A percentile compares a stretch with the other conserved stretches of the same genome.
phyloP scores from a whole-genome alignment of 2,329 filamentous ascomycete species.

The Epichloe sibirici region DNA sequence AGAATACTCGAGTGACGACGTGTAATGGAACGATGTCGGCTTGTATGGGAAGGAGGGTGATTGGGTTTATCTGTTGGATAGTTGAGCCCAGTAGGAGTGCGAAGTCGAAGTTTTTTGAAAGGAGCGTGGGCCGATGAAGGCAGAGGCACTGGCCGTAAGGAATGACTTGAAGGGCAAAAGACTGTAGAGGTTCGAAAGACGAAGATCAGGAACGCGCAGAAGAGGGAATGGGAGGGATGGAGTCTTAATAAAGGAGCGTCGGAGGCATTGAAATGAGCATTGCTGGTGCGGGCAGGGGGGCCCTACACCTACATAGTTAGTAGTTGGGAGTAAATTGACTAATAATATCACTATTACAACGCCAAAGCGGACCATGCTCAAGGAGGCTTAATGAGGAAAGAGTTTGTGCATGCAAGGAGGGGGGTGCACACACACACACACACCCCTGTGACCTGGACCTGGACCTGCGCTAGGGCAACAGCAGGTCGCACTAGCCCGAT shows the following conservation, averaged over 20 bases:
- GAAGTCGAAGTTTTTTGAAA: neutral
- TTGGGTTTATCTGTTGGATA: neutral
- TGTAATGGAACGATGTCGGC: neutral
- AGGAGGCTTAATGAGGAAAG: neutral
- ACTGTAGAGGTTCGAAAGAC: conserved; percentile 4
- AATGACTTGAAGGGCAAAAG: conserved; percentile 13
- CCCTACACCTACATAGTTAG: neutral
- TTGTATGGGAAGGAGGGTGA: conserved; percentile 6
- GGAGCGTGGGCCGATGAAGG: conserved; percentile 9
- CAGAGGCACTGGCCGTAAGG: conserved; percentile 7
- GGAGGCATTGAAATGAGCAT: conserved; percentile 4
- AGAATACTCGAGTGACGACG: conserved; percentile 7
- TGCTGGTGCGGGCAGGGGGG: neutral
- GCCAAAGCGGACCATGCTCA: neutral
- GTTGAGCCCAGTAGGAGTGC: neutral
- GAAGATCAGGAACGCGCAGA: conserved; percentile 4
- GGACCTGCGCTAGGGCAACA: neutral
- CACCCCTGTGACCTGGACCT: neutral
- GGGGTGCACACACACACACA: neutral
- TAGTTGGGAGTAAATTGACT: neutral
- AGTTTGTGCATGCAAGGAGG: neutral
- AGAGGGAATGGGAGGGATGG: conserved; percentile 10
- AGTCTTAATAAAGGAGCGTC: conserved; percentile 10
- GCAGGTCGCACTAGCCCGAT: neutral
- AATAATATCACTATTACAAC: neutral